Conservation (phyloP, 768 basidiomycete species). For the Suillus subalutaceus region DNA sequence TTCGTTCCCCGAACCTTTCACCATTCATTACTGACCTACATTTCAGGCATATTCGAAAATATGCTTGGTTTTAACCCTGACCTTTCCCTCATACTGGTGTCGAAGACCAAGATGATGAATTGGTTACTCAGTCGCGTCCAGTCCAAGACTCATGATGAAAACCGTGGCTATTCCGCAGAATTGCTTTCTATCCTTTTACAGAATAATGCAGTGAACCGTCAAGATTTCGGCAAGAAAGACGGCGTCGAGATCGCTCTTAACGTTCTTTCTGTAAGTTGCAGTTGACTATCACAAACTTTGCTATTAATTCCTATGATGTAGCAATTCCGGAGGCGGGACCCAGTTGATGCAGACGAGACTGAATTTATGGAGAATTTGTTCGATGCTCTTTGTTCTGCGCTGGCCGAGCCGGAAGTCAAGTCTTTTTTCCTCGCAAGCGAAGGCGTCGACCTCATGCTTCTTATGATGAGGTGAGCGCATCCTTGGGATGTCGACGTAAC, state of each 20-base stretch:
- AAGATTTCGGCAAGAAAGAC: slow-evolving; percentile 68
- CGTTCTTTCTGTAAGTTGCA: slow-evolving; percentile 72
- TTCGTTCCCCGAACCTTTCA: slow-evolving; percentile 10
- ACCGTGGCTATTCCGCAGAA: slow-evolving; percentile 92
- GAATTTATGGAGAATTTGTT: slow-evolving; percentile 99
- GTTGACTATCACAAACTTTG: slow-evolving; percentile 7
- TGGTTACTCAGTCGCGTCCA: slow-evolving; percentile 84
- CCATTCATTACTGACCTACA: slow-evolving; percentile 9
- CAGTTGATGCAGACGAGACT: slow-evolving; percentile 83
- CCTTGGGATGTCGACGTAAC: neutral
- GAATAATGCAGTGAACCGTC: slow-evolving; percentile 65
- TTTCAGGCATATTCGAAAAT: slow-evolving; percentile 88
- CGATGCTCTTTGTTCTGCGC: slow-evolving; percentile 83
- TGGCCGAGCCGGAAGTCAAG: slow-evolving; percentile 81
- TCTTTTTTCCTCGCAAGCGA: slow-evolving; percentile 83
- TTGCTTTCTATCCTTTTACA: slow-evolving; percentile 90
- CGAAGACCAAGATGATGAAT: slow-evolving; percentile 71
- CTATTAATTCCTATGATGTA: slow-evolving; percentile 35
- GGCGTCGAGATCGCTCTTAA: slow-evolving; percentile 80
- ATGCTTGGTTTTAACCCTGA: slow-evolving; percentile 83
- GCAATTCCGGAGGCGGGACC: slow-evolving; percentile 89
- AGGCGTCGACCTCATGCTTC: slow-evolving; percentile 95
- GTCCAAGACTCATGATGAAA: slow-evolving; percentile 79
- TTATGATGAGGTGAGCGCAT: slow-evolving; percentile 89
- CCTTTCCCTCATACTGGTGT: slow-evolving; percentile 68